These are phyloP conservation scores for Hygrophorus russula DNA, from an alignment of 768 basidiomycete species.

Conservation along the genomic window DNA sequence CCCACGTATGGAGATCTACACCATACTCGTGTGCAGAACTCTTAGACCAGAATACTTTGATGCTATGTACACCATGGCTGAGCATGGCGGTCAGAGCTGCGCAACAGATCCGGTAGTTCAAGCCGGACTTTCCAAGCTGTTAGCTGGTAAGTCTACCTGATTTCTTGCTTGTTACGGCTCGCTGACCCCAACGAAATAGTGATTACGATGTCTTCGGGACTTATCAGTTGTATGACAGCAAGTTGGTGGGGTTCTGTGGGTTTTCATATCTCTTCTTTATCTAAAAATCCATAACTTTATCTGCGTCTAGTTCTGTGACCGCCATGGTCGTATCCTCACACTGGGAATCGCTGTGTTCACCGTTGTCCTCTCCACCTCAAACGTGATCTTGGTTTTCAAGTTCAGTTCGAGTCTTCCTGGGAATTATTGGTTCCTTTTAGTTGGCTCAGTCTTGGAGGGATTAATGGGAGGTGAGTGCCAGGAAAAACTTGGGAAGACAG, in stretches of 20 bases:
- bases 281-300: too few relatives aligned
- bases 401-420: conserved; percentile 1
- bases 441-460: conserved; percentile 1
- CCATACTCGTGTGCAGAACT: conserved; percentile 1
- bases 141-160: conserved; percentile 1
- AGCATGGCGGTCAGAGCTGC: conserved; percentile 1
- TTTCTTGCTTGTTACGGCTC: background rate
- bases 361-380: background rate
- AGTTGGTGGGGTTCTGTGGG: conserved; percentile 5
- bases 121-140: conserved; percentile 1
- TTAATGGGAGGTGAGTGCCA: conserved; percentile 1
- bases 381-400: conserved; percentile 3
- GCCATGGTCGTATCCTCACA: conserved; percentile 6
- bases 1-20: conserved; percentile 3
- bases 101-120: conserved; percentile 3
- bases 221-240: background rate
- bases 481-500: too few relatives aligned
- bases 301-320: conserved; percentile 3
- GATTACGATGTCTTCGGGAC: background rate
- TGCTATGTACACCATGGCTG: background rate
- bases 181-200: background rate
- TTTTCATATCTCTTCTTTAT: too few relatives aligned
- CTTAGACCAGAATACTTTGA: conserved; percentile 1
- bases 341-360: background rate
- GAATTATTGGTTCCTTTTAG: conserved; percentile 5